phyloP scores from a whole-genome alignment of 2,329 filamentous ascomycete species.

The Xylaria sp. region DNA sequence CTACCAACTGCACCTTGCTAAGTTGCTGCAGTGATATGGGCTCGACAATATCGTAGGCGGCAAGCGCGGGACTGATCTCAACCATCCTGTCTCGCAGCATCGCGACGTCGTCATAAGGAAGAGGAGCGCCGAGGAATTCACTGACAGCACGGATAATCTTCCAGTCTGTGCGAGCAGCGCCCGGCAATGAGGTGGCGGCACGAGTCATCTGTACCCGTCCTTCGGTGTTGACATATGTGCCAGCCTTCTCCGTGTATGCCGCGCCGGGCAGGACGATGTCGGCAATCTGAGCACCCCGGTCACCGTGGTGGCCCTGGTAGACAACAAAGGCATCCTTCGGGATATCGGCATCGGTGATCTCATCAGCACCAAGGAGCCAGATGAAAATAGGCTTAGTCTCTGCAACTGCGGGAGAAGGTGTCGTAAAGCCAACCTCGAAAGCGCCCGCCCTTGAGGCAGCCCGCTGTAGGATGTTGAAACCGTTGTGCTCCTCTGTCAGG shows the following conservation, averaged over 20 bases:
- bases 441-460: conserved; percentile 92
- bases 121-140: conserved; percentile 87
- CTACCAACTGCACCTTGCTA: conserved; percentile 93
- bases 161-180: conserved; percentile 95
- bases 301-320: conserved; percentile 98
- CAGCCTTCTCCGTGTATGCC: conserved; percentile 96
- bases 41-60: conserved; percentile 92
- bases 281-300: conserved; percentile 89
- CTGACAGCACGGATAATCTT: conserved; percentile 95
- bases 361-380: conserved; percentile 96
- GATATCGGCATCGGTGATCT: conserved; percentile 84
- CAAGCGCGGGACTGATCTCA: conserved; percentile 90
- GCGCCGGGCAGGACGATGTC: conserved; percentile 94
- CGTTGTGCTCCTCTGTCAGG: conserved; percentile 91
- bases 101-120: conserved; percentile 94
- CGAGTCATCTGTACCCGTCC: conserved; percentile 95
- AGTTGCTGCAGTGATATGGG: conserved; percentile 77
- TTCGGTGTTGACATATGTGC: conserved; percentile 97
- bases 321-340: conserved; percentile 96
- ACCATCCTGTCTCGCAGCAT: conserved; percentile 91
- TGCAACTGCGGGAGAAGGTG: conserved; percentile 83
- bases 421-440: conserved; percentile 94
- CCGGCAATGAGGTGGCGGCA: conserved; percentile 86
- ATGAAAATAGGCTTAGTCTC: conserved; percentile 92
- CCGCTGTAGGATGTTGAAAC: conserved; percentile 95